A percentile compares a stretch with the other conserved stretches of the same genome.
These are phyloP conservation scores for Fraxinus greggii DNA, from an alignment of 305 asterid species.

Conservation along the genomic window DNA sequence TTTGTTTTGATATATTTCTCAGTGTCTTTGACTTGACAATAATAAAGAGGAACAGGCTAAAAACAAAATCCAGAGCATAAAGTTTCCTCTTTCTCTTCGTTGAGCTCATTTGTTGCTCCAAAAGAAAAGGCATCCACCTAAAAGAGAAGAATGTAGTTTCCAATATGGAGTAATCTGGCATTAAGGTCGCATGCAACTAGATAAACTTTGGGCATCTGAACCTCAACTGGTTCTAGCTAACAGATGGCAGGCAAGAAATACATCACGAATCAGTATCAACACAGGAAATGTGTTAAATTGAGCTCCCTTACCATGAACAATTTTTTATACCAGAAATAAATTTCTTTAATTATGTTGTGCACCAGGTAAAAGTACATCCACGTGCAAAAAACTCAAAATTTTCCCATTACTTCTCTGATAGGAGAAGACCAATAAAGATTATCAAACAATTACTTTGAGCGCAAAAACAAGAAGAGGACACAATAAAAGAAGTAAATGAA, in stretches of 20 bases:
- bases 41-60: background rate
- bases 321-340: background rate
- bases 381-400: background rate
- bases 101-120: background rate
- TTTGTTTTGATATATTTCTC: background rate
- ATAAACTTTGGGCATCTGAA: background rate
- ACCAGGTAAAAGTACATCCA: background rate
- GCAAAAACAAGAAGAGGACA: background rate
- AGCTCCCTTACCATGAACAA: background rate
- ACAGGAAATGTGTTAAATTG: background rate
- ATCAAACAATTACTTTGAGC: background rate
- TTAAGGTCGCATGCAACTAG: background rate
- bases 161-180: background rate
- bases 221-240: background rate
- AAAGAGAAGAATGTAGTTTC: background rate
- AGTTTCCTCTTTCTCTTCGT: background rate
- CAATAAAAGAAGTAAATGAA: background rate
- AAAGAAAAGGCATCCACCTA: background rate
- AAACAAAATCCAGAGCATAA: background rate
- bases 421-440: background rate
- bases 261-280: background rate
- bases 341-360: background rate
- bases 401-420: background rate
- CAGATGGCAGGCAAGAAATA: background rate
- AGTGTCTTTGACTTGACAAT: background rate